Percentiles rank a stretch among this genome's conserved stretches.
Conservation (phyloP, 1,284 basidiomycete species). For the Chalciporus piperatoides region DNA sequence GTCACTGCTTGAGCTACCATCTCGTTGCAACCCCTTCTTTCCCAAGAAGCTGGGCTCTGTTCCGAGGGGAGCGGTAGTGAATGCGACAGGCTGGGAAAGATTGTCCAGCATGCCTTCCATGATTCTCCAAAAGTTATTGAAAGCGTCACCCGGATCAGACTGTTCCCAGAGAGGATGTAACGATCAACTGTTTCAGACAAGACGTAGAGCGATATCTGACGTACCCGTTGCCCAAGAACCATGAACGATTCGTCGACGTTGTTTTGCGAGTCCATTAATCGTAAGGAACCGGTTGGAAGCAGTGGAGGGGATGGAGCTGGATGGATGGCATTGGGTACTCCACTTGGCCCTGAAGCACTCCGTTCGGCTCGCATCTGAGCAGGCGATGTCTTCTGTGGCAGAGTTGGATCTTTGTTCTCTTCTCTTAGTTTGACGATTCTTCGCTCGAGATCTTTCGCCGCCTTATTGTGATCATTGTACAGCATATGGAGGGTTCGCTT, state of each 20-base stretch:
- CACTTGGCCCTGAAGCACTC: conserved; percentile 25
- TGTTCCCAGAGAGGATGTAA: conserved; percentile 26
- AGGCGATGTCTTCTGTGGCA: conserved; percentile 50
- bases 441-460: conserved; percentile 64
- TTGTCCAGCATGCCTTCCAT: conserved; percentile 80
- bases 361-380: conserved; percentile 25
- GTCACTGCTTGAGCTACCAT: conserved; percentile 56
- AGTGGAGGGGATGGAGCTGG: conserved; percentile 45
- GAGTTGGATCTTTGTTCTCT: conserved; percentile 68
- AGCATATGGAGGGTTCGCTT: conserved; percentile 72
- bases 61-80: conserved; percentile 71
- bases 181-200: conserved; percentile 5
- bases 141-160: conserved; percentile 75
- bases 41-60: conserved; percentile 32
- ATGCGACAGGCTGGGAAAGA: conserved; percentile 80
- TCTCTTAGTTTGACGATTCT: conserved; percentile 64
- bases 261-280: conserved; percentile 66
- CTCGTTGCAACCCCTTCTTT: conserved; percentile 35
- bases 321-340: conserved; percentile 26
- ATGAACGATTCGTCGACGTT: conserved; percentile 82
- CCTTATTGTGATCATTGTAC: conserved; percentile 66
- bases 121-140: conserved; percentile 82
- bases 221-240: conserved; percentile 69
- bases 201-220: conserved; percentile 14
- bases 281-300: conserved; percentile 32